Evolutionary conservation across 805 yeast genomes (phyloP).

Genomic region (Yarrowia sp.): DNA sequence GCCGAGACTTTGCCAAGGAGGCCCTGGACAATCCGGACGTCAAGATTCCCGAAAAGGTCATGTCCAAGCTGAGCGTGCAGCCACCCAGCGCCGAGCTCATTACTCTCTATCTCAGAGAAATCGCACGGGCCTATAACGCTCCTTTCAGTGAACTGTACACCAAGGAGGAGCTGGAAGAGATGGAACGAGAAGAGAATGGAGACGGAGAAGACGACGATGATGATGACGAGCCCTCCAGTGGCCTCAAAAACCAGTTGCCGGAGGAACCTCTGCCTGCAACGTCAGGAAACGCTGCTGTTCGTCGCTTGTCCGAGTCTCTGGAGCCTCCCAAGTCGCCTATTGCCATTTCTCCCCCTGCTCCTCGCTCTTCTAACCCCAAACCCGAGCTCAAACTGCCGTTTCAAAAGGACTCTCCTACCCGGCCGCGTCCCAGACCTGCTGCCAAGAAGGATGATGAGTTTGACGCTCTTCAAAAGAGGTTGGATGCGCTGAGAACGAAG

Average conservation of each 20-base stretch:
- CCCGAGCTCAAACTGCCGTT: slow-evolving; percentile 32
- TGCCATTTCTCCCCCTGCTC: slow-evolving; percentile 35
- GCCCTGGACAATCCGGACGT: slow-evolving; percentile 52
- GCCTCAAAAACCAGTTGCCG: neutral
- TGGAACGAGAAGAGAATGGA: slow-evolving; percentile 35
- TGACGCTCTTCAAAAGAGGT: slow-evolving; percentile 64
- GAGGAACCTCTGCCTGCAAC: slow-evolving; percentile 28
- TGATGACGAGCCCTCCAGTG: slow-evolving; percentile 26
- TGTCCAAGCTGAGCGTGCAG: slow-evolving; percentile 57
- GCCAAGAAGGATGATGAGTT: slow-evolving; percentile 43
- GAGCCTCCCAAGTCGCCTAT: slow-evolving; percentile 34
- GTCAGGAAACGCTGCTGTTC: slow-evolving; percentile 28
- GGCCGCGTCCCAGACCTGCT: slow-evolving; percentile 9
- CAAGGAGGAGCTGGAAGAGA: slow-evolving; percentile 34
- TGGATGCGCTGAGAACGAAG: slow-evolving; percentile 63
- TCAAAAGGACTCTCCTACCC: slow-evolving; percentile 15
- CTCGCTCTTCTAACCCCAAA: slow-evolving; percentile 37
- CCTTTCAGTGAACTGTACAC: slow-evolving; percentile 58
- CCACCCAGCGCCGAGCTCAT: slow-evolving; percentile 69
- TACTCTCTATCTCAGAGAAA: slow-evolving; percentile 66
- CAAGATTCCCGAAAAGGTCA: slow-evolving; percentile 65
- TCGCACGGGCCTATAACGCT: slow-evolving; percentile 73
- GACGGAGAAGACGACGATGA: slow-evolving; percentile 36
- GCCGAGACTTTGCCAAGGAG: slow-evolving; percentile 58
- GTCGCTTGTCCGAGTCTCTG: slow-evolving; percentile 30